Percentiles rank a stretch among this genome's conserved stretches.
Conservation (phyloP, 345 rosid genomes). For the Conringia planisiliqua region DNA sequence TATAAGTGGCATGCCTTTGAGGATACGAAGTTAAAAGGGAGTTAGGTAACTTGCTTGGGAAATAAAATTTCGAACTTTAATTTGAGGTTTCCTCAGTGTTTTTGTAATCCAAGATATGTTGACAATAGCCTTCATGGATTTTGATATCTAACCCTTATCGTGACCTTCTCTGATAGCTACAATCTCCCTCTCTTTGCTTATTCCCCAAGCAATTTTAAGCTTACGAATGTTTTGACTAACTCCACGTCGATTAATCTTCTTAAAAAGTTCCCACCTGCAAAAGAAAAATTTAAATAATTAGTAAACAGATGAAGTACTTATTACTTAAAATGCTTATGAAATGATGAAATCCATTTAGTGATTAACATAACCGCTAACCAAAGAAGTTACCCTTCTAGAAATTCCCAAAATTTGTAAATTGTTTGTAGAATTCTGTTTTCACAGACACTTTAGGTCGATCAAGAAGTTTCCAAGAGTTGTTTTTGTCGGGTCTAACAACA, state of each 20-base stretch:
- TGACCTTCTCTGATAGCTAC: conserved; percentile 38
- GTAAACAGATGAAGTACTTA: conserved; percentile 11
- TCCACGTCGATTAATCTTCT: conserved; percentile 19
- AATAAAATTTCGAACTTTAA: conserved; percentile 22
- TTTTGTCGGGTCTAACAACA: background rate
- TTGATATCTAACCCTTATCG: conserved; percentile 34
- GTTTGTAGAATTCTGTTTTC: background rate
- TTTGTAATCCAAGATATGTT: background rate
- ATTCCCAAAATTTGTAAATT: background rate
- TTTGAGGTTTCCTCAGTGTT: conserved; percentile 12
- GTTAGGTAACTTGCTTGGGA: conserved; percentile 38
- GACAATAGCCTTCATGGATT: conserved; percentile 26
- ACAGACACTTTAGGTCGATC: background rate
- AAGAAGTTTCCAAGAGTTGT: background rate
- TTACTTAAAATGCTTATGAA: conserved; percentile 19
- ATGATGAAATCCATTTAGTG: background rate
- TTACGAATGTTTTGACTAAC: conserved; percentile 28
- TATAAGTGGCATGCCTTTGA: conserved; percentile 33
- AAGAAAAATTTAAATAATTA: background rate
- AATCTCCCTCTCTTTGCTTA: conserved; percentile 27
- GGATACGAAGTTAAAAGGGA: conserved; percentile 27
- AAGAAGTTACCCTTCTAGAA: background rate
- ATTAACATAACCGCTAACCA: background rate
- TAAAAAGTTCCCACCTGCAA: conserved; percentile 12
- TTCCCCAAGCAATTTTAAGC: conserved; percentile 28